Evolutionary conservation across 2,329 filamentous ascomycete genomes (phyloP), one percentile per base, ranked within the genome.

Genomic region (Rhinocladiella similis): DNA sequence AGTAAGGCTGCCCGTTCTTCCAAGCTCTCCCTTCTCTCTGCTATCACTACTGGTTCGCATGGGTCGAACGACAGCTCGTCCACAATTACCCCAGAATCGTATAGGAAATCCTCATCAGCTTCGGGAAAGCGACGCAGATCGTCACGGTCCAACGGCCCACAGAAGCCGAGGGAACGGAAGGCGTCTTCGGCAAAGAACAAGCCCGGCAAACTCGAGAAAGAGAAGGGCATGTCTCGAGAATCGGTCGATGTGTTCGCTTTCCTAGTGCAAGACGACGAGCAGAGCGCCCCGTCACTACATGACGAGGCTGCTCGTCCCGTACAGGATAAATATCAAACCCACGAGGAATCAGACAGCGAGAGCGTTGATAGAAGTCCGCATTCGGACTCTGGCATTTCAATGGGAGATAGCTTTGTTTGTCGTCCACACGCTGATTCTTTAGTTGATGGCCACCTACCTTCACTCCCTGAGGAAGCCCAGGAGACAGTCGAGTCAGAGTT

Each of bases 331-430:
- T 33, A 33, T 33, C 29, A 33, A 33, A 38, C 41, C 9, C 49
- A 47, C 19, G 61, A 64, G 39, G 55, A 57, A 16, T 60, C 61
- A 19, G 61, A 62, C 41, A 56, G 22, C 20, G 62, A 66, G 33
- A 57, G 63, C 22, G 49, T 55, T n/a, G 57, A 57, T 7, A 48
- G 55, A 22, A 69, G 67, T 50, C 60, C 66, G 36, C 64, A 70
- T 45, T 72, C 70, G 1, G 70, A 72, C 41, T 71, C 70, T 1
- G 69, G 71, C 1, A 65, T 70, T 49, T 72, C 68, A 9, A 64
- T 70, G 53, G 63, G 67, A 22, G 70, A 68, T 20, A 65, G 63
- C 47, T 69, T 66, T 43, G 68, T 67, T 29, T 46, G 27, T 42
- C 53, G 49, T n/a, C 42, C 42, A 18, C 43, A 18, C 25, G 38